These are phyloP conservation scores for Lolium perenne DNA, from an alignment of 176 grass and related monocot species.

Conservation along the genomic window DNA sequence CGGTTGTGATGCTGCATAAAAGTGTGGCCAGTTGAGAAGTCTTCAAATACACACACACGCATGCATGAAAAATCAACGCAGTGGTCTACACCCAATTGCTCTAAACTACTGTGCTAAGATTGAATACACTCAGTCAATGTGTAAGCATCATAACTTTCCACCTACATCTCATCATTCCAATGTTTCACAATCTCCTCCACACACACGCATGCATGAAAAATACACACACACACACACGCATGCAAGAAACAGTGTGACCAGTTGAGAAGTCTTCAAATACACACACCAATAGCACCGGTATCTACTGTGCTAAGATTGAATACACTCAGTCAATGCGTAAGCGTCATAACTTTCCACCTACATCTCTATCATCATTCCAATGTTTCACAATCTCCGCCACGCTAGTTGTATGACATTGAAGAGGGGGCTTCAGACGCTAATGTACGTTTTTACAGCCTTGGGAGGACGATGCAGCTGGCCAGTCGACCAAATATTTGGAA, in stretches of 20 bases:
- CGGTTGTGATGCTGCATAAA: conserved; percentile 55
- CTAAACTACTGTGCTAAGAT: no score
- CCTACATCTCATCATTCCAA: no score
- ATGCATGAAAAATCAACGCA: conserved; percentile 6
- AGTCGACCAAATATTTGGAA: conserved; percentile 35
- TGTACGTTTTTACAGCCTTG: not conserved
- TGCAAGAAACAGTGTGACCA: no score
- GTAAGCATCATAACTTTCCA: no score
- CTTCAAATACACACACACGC: not conserved
- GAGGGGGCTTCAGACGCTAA: not conserved
- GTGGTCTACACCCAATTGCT: not conserved
- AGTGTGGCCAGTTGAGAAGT: conserved; percentile 36
- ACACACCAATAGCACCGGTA: no score
- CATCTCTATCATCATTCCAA: conserved; percentile 28
- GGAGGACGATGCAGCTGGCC: conserved; percentile 13
- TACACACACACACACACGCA: no score
- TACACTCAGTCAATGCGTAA: not conserved
- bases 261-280: no score
- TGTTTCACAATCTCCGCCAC: not conserved
- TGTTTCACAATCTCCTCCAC: no score
- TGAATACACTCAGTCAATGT: no score
- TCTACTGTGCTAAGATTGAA: conserved; percentile 16
- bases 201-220: no score
- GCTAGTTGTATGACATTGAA: not conserved
- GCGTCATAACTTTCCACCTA: conserved; percentile 29